Evolutionary conservation across 2,329 filamentous ascomycete species (phyloP).

Genomic region (Lachnellula occidentalis): DNA sequence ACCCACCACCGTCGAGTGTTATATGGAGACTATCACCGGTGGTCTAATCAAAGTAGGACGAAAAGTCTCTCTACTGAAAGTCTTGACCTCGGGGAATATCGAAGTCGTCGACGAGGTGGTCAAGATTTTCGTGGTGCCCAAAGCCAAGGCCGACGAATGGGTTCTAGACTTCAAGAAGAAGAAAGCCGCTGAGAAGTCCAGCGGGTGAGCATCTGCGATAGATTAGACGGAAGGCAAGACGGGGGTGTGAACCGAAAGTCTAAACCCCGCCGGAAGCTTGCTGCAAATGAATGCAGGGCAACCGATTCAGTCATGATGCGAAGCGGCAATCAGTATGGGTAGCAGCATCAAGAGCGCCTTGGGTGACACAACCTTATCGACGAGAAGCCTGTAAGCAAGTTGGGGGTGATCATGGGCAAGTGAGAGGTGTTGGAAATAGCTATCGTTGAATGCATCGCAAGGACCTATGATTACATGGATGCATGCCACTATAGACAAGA

Average conservation of each 20-base stretch:
- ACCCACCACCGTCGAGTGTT: constrained; percentile 68
- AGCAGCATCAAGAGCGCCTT: not conserved
- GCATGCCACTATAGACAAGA: not conserved
- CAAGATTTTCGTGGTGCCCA: constrained; percentile 76
- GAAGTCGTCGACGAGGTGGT: constrained; percentile 86
- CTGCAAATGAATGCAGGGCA: not conserved
- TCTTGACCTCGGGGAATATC: constrained; percentile 69
- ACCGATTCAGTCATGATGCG: not conserved
- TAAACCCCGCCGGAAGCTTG: not conserved
- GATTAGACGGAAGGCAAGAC: not conserved
- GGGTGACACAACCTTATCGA: not conserved
- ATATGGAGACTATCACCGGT: constrained; percentile 74
- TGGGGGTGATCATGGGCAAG: not conserved
- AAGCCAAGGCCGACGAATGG: constrained; percentile 64
- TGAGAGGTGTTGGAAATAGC: not conserved
- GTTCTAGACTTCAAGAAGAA: constrained; percentile 78
- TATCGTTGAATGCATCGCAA: constrained; percentile 2
- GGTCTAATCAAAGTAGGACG: constrained; percentile 86
- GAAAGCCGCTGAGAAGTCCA: constrained; percentile 46
- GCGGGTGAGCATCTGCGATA: not conserved
- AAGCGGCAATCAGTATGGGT: not conserved
- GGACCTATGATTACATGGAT: constrained; percentile 7
- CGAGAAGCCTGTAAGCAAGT: not conserved
- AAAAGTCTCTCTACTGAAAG: constrained; percentile 71
- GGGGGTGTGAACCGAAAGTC: not conserved